phyloP scores from a whole-genome alignment of 495 filamentous ascomycete genomes.

The Sporormia fimetaria region DNA sequence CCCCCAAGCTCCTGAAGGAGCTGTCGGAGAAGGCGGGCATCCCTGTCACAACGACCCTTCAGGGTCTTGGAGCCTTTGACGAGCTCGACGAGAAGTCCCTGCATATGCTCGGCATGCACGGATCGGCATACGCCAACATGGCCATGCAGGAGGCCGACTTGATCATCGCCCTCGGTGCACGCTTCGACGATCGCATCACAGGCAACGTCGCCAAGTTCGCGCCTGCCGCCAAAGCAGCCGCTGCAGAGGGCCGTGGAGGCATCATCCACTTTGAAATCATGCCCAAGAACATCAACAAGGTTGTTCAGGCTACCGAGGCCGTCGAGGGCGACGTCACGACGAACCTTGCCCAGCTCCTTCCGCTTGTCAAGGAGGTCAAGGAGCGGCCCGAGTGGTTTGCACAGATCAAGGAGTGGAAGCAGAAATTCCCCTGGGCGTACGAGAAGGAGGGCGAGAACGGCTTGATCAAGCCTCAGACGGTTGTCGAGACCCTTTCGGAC shows the following conservation, averaged over 20 bases:
- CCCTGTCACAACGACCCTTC: conserved; percentile 68
- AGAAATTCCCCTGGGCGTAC: conserved; percentile 68
- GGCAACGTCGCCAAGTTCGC: conserved; percentile 53
- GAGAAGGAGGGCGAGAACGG: conserved; percentile 57
- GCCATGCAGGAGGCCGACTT: conserved; percentile 69
- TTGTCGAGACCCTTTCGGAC: conserved; percentile 72
- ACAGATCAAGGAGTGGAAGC: conserved; percentile 83
- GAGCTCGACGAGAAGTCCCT: conserved; percentile 65
- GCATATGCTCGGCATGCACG: conserved; percentile 80
- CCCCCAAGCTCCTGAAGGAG: conserved; percentile 53
- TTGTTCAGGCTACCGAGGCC: conserved; percentile 70
- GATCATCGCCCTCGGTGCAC: conserved; percentile 62
- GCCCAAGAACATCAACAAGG: conserved; percentile 84
- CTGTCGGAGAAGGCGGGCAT: conserved; percentile 63
- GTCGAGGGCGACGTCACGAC: conserved; percentile 60
- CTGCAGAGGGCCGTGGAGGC: conserved; percentile 57
- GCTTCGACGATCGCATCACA: conserved; percentile 73
- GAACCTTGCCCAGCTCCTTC: conserved; percentile 65
- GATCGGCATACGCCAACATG: conserved; percentile 67
- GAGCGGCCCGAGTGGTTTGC: conserved; percentile 75
- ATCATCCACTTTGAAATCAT: conserved; percentile 75
- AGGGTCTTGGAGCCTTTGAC: conserved; percentile 66
- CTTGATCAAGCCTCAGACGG: conserved; percentile 76
- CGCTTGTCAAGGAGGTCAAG: conserved; percentile 47
- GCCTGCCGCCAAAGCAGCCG: conserved; percentile 54